Evolutionary conservation across 2,329 filamentous ascomycete genomes (phyloP).

Genomic region (Mycosphaerella sp.): DNA sequence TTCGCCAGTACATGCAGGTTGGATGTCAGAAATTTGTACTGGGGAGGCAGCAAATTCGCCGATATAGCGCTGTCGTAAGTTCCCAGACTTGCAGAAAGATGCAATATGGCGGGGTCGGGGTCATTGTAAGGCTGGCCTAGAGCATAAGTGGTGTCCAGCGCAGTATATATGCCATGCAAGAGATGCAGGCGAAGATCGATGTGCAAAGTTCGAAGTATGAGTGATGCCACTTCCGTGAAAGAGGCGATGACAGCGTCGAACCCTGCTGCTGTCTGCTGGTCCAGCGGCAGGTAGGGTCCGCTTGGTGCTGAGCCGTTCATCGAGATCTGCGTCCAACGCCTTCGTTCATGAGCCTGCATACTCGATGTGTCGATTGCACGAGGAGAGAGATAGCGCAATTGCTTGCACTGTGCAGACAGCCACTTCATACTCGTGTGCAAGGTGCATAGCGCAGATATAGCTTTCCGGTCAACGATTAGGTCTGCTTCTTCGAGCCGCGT

Average conservation of each 20-base stretch:
- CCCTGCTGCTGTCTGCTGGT: slow-evolving; percentile 72
- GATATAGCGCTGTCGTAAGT: slow-evolving; percentile 77
- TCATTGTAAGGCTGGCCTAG: slow-evolving; percentile 67
- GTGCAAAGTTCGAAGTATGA: slow-evolving; percentile 77
- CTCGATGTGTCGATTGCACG: slow-evolving; percentile 62
- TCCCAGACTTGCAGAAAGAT: slow-evolving; percentile 77
- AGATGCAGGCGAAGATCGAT: slow-evolving; percentile 83
- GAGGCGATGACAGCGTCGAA: slow-evolving; percentile 84
- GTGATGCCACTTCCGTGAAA: slow-evolving; percentile 72
- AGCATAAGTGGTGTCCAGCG: slow-evolving; percentile 44
- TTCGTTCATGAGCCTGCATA: slow-evolving; percentile 48
- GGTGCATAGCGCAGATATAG: slow-evolving; percentile 75
- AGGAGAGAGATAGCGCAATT: slow-evolving; percentile 74
- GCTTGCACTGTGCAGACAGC: slow-evolving; percentile 76
- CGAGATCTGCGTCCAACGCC: slow-evolving; percentile 63
- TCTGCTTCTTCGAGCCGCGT: slow-evolving; percentile 66
- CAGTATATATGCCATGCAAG: slow-evolving; percentile 66
- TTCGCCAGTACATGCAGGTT: slow-evolving; percentile 76
- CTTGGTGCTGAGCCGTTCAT: slow-evolving; percentile 36
- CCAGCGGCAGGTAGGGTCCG: slow-evolving; percentile 80
- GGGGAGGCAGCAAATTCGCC: slow-evolving; percentile 63
- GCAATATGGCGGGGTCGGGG: slow-evolving; percentile 73
- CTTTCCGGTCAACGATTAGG: slow-evolving; percentile 83
- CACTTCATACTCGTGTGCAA: slow-evolving; percentile 98
- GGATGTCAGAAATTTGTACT: slow-evolving; percentile 65